Conservation (phyloP, 1,284 basidiomycete genomes). For the Malassezia dermatis region DNA sequence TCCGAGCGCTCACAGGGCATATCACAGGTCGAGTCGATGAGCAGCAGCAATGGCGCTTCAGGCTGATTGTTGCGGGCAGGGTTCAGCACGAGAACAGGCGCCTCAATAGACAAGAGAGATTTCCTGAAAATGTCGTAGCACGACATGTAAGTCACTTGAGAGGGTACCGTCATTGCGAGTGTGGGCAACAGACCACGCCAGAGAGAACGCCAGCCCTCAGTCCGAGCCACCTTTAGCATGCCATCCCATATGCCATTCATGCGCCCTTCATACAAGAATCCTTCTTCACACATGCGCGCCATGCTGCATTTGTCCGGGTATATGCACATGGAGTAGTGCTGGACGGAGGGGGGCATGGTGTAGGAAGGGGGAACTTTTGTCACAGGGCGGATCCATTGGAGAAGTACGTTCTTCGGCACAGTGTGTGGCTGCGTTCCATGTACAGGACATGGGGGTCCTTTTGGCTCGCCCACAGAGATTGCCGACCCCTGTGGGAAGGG, state of each 20-base stretch:
- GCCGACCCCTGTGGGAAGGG: not conserved
- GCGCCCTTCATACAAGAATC: constrained; percentile 21
- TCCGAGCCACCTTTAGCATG: constrained; percentile 32
- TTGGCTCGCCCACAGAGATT: not conserved
- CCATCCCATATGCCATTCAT: constrained; percentile 42
- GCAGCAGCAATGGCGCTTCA: not conserved
- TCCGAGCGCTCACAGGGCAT: constrained; percentile 5
- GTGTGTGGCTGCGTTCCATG: constrained; percentile 2
- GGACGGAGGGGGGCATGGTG: not conserved
- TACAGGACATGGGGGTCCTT: constrained; percentile 1
- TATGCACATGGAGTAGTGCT: not conserved
- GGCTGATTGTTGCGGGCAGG: not conserved
- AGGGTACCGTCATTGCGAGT: constrained; percentile 69
- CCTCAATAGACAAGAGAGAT: constrained; percentile 22
- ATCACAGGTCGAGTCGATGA: constrained; percentile 12
- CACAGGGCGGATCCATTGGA: not conserved
- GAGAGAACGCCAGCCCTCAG: constrained; percentile 38
- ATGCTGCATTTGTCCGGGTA: constrained; percentile 10
- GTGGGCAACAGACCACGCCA: constrained; percentile 46
- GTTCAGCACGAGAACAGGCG: not conserved
- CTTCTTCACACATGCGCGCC: constrained; percentile 17
- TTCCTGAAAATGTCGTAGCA: constrained; percentile 80
- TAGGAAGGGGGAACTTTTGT: not conserved
- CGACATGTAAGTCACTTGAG: constrained; percentile 87
- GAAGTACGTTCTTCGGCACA: not conserved